phyloP scores from a whole-genome alignment of 1,139 yeast species.

The Suhomyces guaymorum region DNA sequence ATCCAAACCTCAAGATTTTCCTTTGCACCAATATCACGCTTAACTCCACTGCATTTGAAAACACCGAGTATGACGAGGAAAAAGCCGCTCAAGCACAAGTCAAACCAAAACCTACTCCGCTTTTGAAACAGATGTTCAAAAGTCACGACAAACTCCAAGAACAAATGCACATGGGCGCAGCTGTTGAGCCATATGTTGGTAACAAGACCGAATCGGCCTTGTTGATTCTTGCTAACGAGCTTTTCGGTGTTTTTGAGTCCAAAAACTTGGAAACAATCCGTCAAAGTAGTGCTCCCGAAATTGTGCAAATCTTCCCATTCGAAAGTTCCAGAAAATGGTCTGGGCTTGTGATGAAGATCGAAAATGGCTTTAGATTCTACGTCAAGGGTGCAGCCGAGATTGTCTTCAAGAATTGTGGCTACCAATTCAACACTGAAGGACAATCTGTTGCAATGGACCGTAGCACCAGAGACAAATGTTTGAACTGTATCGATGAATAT shows the following conservation, averaged over 20 bases:
- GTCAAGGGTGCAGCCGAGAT: conserved; percentile 96
- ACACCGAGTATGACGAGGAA: conserved; percentile 45
- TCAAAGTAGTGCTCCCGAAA: conserved; percentile 32
- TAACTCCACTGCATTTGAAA: conserved; percentile 90
- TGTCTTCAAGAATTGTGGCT: conserved; percentile 61
- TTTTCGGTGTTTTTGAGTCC: conserved; percentile 48
- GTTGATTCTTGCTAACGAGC: conserved; percentile 62
- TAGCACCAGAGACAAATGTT: conserved; percentile 34
- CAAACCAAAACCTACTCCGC: conserved; percentile 32
- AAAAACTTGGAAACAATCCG: conserved; percentile 42
- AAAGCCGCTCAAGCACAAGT: conserved; percentile 30
- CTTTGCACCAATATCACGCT: conserved; percentile 64
- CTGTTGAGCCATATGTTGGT: conserved; percentile 71
- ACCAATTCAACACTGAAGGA: conserved; percentile 34
- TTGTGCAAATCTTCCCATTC: conserved; percentile 81
- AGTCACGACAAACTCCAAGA: conserved; percentile 20
- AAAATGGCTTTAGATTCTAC: conserved; percentile 58
- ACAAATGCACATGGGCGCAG: conserved; percentile 24
- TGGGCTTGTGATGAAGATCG: conserved; percentile 63
- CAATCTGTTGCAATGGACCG: conserved; percentile 29
- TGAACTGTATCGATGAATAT: conserved; percentile 56
- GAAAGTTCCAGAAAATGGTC: conserved; percentile 95
- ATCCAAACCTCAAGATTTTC: conserved; percentile 33
- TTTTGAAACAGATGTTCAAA: conserved; percentile 15
- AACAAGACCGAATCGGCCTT: conserved; percentile 94